Evolutionary conservation across 202 grass and related monocot genomes (phyloP).

Genomic region (Schoenoplectus triqueter): DNA sequence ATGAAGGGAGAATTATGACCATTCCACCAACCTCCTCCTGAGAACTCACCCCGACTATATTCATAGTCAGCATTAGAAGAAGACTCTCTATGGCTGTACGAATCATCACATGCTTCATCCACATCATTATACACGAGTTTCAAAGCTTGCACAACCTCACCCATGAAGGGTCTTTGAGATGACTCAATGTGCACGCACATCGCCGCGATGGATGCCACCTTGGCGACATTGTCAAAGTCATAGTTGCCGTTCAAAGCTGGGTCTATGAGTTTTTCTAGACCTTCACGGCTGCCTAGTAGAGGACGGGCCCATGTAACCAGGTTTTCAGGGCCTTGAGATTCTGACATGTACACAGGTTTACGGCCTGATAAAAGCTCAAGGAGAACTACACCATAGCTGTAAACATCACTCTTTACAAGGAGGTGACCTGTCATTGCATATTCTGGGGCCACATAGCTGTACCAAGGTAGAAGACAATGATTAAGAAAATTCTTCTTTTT

Average conservation of each 20-base stretch:
- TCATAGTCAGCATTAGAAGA: conserved; percentile 58
- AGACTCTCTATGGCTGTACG: conserved; percentile 68
- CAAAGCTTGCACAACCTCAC: conserved; percentile 94
- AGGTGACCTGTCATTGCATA: conserved; percentile 99
- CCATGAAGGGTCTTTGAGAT: conserved; percentile 90
- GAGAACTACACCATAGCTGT: conserved; percentile 94
- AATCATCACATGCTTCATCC: conserved; percentile 70
- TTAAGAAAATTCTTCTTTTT: conserved; percentile 1
- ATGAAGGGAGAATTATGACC: conserved; percentile 64
- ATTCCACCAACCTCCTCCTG: conserved; percentile 62
- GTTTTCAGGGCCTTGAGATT: conserved; percentile 75
- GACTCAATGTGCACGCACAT: conserved; percentile 74
- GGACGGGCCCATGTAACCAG: conserved; percentile 89
- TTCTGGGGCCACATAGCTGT: conserved; percentile 94
- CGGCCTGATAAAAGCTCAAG: conserved; percentile 94
- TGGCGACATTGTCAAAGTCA: conserved; percentile 76
- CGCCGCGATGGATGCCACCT: conserved; percentile 89
- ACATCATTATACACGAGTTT: conserved; percentile 75
- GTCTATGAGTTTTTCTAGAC: conserved; percentile 72
- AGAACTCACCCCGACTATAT: conserved; percentile 47
- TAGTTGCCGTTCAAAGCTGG: conserved; percentile 64
- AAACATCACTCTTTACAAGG: conserved; percentile 96
- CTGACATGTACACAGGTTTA: conserved; percentile 69
- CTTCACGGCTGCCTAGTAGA: conserved; percentile 66
- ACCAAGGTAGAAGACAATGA: conserved; percentile 30